These are phyloP conservation scores for Mycena sanguinolenta DNA, from an alignment of 768 basidiomycete genomes.

Conservation along the genomic window DNA sequence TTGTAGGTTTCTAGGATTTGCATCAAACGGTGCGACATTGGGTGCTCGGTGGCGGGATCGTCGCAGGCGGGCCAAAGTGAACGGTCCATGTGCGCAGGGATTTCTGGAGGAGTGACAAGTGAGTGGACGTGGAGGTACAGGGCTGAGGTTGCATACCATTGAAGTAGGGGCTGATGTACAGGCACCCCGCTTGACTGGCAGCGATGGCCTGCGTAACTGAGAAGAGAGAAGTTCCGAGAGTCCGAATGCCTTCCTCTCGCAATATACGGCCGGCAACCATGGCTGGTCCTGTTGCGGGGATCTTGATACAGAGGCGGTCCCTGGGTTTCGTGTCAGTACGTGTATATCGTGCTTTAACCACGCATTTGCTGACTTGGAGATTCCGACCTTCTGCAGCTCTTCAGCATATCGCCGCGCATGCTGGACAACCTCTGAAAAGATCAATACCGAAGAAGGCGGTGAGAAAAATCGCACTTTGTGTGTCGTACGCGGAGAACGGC, in stretches of 20 bases:
- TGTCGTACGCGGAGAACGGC: conserved; percentile 49
- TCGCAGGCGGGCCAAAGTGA: conserved; percentile 48
- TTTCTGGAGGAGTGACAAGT: conserved; percentile 40
- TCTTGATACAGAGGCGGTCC: conserved; percentile 61
- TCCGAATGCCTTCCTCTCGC: conserved; percentile 56
- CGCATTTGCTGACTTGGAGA: conserved; percentile 37
- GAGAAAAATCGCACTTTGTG: conserved; percentile 40
- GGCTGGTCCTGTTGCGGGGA: conserved; percentile 59
- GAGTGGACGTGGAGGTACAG: not conserved
- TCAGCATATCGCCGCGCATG: conserved; percentile 49
- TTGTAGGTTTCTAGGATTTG: conserved; percentile 41
- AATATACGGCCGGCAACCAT: conserved; percentile 56
- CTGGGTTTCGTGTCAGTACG: conserved; percentile 28
- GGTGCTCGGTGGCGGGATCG: conserved; percentile 50
- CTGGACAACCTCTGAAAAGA: conserved; percentile 43
- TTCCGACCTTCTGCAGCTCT: conserved; percentile 49
- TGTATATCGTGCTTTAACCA: not conserved
- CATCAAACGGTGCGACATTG: conserved; percentile 47
- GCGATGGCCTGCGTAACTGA: conserved; percentile 60
- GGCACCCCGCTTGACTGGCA: conserved; percentile 58
- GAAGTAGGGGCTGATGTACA: conserved; percentile 62
- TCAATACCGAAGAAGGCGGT: not conserved
- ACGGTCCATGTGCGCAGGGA: conserved; percentile 51
- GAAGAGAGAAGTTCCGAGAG: conserved; percentile 63
- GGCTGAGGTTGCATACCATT: conserved; percentile 49